Evolutionary conservation across 2,329 filamentous ascomycete genomes (phyloP), one percentile per base, ranked within the genome.

Genomic region (Daldinia sp.): DNA sequence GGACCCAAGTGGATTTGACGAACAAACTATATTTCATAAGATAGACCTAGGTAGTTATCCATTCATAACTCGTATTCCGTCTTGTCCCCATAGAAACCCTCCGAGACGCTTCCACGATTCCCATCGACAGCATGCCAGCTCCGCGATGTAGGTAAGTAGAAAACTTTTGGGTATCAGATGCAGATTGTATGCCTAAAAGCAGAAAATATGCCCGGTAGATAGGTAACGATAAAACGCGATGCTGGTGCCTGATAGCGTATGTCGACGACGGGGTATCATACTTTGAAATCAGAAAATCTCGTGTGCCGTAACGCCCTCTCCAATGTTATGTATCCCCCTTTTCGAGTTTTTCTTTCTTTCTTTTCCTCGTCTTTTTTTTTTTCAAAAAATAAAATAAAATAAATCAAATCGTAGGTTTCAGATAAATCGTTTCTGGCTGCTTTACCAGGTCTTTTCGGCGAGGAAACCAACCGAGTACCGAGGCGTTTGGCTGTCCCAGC

Each of bases 381-480:
- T 25, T 4, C 13, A 10, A 7, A 3, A 21, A 10, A 45, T 3
- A 13, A 25, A 27, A 4, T 45, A 7, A 10, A 10, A 23, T 35
- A 3, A 13, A 21, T 3, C 25, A 23, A 1, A 10, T 6, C 10
- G 5, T 23, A 13, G 19, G 35, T 19, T 19, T 15, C 10, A 17
- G 15, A 21, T n/a, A 3, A 23, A 4, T 15, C 6, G 4, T 4
- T 15, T 17, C 13, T 11, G 7, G 1, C 43, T 19, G n/a, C 11
- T 48, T 60, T 15, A 74, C 68, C 66, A 70, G 1, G 71, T 71
- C 63, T 74, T 75, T 57, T 78, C 91, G 25, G 91, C 90, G 74
- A 93, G 87, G 71, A 96, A 94, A 3, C 93, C 93, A 23, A 96
- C 89, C 51, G 89, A 92, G 72, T 91, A 94, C 63, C 87, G 88